These are phyloP conservation scores for Polytrichum commune DNA, from an alignment of 225 moss, liverwort and hornwort species.

Conservation along the genomic window DNA sequence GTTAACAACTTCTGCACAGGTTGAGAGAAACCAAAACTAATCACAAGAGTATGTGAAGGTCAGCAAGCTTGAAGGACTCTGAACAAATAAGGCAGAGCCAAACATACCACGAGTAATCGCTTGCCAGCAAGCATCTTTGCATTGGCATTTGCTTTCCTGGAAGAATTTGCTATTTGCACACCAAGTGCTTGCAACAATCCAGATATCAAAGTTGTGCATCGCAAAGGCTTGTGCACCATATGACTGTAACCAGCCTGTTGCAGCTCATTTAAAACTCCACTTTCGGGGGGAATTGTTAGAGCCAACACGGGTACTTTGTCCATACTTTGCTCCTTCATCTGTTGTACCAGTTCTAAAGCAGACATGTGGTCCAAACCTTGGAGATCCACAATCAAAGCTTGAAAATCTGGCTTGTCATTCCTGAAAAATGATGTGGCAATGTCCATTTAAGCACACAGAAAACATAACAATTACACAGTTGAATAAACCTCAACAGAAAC, in stretches of 20 bases:
- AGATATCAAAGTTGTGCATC: constrained; percentile 64
- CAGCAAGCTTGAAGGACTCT: no score
- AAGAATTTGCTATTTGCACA: constrained; percentile 46
- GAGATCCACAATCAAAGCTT: constrained; percentile 71
- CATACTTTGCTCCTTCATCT: constrained; percentile 31
- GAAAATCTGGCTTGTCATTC: constrained; percentile 37
- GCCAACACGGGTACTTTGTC: constrained; percentile 58
- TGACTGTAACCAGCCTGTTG: constrained; percentile 58
- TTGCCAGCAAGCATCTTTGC: constrained; percentile 53
- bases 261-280: constrained; percentile 47
- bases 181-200: constrained; percentile 66
- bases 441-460: not conserved
- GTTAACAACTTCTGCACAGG: no score
- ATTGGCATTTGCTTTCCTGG: constrained; percentile 33
- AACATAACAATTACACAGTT: no score
- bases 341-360: constrained; percentile 51
- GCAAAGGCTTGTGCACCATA: constrained; percentile 76
- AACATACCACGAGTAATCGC: constrained; percentile 69
- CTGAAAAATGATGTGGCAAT: constrained; percentile 26
- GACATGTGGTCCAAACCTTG: constrained; percentile 58
- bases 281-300: constrained; percentile 51
- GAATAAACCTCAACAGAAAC: no score
- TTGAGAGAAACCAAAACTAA: no score
- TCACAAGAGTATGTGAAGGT: no score
- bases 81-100: not conserved